Conservation (phyloP, 1,284 basidiomycete species). For the Malassezia restricta region DNA sequence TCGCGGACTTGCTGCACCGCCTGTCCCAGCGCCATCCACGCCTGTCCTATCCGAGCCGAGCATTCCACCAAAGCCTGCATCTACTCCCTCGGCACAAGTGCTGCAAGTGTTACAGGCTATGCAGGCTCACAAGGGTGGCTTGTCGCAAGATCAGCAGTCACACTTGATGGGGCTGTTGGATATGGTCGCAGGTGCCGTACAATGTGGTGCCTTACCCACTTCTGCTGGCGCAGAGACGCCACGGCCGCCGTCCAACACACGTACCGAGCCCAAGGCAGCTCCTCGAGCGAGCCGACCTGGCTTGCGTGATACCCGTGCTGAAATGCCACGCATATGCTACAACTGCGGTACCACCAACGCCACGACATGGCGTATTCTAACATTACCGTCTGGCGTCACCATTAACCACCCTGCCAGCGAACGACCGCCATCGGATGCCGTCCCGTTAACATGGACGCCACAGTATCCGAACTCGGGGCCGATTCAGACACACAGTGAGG, state of each 20-base stretch:
- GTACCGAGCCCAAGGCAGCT: background rate
- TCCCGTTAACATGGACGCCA: conserved; percentile 13
- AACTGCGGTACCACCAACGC: conserved; percentile 30
- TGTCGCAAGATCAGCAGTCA: conserved; percentile 8
- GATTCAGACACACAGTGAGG: conserved; percentile 21
- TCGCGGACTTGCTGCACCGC: conserved; percentile 17
- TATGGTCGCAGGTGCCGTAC: conserved; percentile 12
- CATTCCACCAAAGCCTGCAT: background rate
- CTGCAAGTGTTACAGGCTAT: conserved; percentile 21
- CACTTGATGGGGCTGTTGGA: conserved; percentile 12
- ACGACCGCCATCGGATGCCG: conserved; percentile 15
- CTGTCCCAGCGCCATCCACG: background rate
- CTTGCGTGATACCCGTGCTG: background rate
- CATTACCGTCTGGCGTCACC: conserved; percentile 21
- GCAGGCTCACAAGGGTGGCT: conserved; percentile 11
- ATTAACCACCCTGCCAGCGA: conserved; percentile 26
- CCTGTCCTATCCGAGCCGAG: background rate
- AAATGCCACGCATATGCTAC: conserved; percentile 29
- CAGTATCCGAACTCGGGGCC: conserved; percentile 3
- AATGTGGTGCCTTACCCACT: background rate
- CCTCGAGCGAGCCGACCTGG: background rate
- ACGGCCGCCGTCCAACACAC: background rate
- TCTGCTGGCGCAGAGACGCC: background rate
- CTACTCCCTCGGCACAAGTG: conserved; percentile 10
- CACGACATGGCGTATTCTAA: conserved; percentile 30